phyloP scores from a whole-genome alignment of 345 rosid genomes.

The Lepidium sativum region DNA sequence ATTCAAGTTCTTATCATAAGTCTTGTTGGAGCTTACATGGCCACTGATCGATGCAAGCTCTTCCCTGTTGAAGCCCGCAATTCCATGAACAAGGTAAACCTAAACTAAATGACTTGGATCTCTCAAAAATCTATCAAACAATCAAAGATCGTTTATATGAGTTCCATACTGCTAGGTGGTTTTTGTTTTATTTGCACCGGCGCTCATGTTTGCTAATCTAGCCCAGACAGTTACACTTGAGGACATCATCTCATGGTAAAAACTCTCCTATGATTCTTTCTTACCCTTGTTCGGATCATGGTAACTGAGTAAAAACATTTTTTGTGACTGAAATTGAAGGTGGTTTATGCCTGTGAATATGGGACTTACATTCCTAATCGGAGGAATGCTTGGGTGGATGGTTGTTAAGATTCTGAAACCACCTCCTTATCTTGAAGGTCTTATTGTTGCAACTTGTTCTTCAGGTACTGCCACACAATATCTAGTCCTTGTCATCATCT shows the following conservation, averaged over 20 bases:
- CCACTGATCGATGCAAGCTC: constrained; percentile 56
- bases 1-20: constrained; percentile 69
- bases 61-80: constrained; percentile 50
- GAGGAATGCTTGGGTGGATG: constrained; percentile 82
- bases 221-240: constrained; percentile 75
- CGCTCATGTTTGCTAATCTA: constrained; percentile 79
- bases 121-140: neutral
- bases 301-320: neutral
- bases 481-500: neutral
- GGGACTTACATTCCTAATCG: constrained; percentile 69
- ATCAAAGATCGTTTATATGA: neutral
- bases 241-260: constrained; percentile 82
- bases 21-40: constrained; percentile 71
- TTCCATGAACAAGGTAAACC: constrained; percentile 68
- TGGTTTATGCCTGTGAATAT: constrained; percentile 97
- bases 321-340: constrained; percentile 29
- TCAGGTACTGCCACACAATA: constrained; percentile 37
- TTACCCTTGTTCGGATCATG: neutral
- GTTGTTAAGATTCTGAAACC: constrained; percentile 68
- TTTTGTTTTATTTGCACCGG: constrained; percentile 69
- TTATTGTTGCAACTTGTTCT: constrained; percentile 73
- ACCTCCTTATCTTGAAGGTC: constrained; percentile 73
- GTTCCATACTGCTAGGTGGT: constrained; percentile 49
- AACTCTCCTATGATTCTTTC: neutral
- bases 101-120: neutral